A percentile compares a stretch with the other conserved stretches of the same genome.
Evolutionary conservation across 495 filamentous ascomycete genomes (phyloP).

Genomic region (Hyaloscypha hepaticicola): DNA sequence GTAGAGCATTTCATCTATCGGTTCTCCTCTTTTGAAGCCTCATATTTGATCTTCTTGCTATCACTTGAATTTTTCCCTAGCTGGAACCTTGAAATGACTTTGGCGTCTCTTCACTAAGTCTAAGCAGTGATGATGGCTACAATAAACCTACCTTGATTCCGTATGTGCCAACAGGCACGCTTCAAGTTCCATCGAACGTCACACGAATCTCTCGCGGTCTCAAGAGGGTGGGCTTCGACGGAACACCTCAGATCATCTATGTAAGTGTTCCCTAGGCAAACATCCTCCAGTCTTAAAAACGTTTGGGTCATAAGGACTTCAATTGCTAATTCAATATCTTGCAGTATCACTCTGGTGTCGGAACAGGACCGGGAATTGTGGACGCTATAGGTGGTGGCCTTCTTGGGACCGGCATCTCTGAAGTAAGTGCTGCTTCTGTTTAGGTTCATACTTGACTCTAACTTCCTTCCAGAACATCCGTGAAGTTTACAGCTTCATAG

Average conservation of each 20-base stretch:
- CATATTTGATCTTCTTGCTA: neutral
- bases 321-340: constrained; percentile 43
- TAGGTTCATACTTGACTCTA: neutral
- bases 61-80: neutral
- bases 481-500: constrained; percentile 66
- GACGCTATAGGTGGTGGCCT: constrained; percentile 27
- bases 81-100: neutral
- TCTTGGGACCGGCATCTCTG: constrained; percentile 30
- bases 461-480: constrained; percentile 54
- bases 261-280: neutral
- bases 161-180: constrained; percentile 26
- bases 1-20: neutral
- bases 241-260: constrained; percentile 45
- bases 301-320: constrained; percentile 35
- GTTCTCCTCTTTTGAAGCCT: neutral
- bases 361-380: constrained; percentile 27
- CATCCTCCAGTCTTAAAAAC: too few species aligned
- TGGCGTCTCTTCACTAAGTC: constrained; percentile 2
- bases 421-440: constrained; percentile 42
- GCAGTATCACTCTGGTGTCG: constrained; percentile 54
- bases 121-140: constrained; percentile 26
- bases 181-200: constrained; percentile 41
- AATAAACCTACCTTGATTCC: constrained; percentile 29
- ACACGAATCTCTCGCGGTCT: constrained; percentile 48
- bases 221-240: constrained; percentile 33